These are phyloP conservation scores for Tulasnella sp. DNA, from an alignment of 768 basidiomycete genomes.

Conservation along the genomic window DNA sequence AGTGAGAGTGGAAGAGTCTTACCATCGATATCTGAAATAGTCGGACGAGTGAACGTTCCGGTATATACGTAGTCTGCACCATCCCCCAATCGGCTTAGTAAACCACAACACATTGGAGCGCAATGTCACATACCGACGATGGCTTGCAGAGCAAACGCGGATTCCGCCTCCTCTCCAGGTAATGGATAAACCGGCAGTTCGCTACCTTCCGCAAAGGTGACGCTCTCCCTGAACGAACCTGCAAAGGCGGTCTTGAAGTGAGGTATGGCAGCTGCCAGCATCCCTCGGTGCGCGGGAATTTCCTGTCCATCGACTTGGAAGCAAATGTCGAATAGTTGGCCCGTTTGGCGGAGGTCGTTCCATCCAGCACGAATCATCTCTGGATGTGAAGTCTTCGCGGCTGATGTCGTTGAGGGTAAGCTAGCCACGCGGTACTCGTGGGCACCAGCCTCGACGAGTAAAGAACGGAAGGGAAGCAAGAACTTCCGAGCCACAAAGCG, in stretches of 20 bases:
- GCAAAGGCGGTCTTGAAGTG: background rate
- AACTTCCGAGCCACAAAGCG: conserved; percentile 8
- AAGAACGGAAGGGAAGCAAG: background rate
- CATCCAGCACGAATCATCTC: background rate
- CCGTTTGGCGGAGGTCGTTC: background rate
- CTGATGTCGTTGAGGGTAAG: background rate
- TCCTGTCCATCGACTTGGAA: background rate
- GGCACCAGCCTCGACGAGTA: background rate
- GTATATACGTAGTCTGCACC: conserved; percentile 1
- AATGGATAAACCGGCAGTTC: background rate
- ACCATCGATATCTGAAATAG: background rate
- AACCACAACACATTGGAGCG: background rate
- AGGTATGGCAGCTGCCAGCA: background rate
- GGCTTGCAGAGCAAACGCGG: background rate
- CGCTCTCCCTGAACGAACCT: background rate
- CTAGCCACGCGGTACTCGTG: background rate
- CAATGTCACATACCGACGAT: background rate
- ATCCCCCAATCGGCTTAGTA: background rate
- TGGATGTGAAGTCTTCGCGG: background rate
- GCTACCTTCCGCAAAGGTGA: background rate
- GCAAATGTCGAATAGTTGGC: conserved; percentile 9
- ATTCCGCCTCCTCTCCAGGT: background rate
- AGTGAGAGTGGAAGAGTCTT: background rate
- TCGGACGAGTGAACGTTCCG: background rate
- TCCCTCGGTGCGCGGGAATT: conserved; percentile 20